Evolutionary conservation across 1,284 basidiomycete species (phyloP), one percentile per base, ranked within the genome.

Genomic region (Heterobasidion parviporum): DNA sequence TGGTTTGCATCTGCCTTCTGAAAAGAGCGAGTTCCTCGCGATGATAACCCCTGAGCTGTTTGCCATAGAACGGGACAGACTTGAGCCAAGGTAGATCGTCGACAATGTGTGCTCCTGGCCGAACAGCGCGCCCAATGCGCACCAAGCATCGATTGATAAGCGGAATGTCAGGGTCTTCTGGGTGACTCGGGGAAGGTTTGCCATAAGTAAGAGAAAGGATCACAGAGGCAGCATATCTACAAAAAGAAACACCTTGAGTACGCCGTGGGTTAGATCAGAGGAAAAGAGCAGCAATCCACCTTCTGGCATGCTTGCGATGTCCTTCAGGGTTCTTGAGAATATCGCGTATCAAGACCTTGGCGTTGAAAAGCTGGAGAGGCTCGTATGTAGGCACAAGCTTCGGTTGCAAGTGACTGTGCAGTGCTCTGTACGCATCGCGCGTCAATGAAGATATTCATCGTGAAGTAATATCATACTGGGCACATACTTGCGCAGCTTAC

Each of bases 181-280:
- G 79, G 0, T 68, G 73, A 44, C 76, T 77, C 8, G 53, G 78
- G 63, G 58, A 72, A 36, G 74, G 69, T 57, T 82, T 83, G 0
- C 85, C 86, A 59, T 88, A 88, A 7, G 85, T 80, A 50, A 88
- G 72, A 2, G 78, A 74, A 68, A 88, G 75, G 2, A 86, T 82
- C 0, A 87, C 76, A 0, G 78, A 80, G 0, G 83, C 79, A 0
- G 83, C 79, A 60, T 82, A 88, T 35, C 84, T 86, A 59, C 3
- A 10, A 26, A 26, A 5, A 26, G 26, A 26, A 26, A 26, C 26
- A 26, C 5, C 26, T 26, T 26, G 26, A 26, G 26, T 26, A 26
- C 26, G 26, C 26, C 26, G 6, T 4, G 26, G 26, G 26, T 26
- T 26, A 20, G 34, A 16, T n/a, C 9, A 20, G 44, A 50, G 9